Evolutionary conservation across 73 alveolate species (phyloP), one percentile per base, ranked within the genome.

Genomic region (Paramecium pentaurelia): DNA sequence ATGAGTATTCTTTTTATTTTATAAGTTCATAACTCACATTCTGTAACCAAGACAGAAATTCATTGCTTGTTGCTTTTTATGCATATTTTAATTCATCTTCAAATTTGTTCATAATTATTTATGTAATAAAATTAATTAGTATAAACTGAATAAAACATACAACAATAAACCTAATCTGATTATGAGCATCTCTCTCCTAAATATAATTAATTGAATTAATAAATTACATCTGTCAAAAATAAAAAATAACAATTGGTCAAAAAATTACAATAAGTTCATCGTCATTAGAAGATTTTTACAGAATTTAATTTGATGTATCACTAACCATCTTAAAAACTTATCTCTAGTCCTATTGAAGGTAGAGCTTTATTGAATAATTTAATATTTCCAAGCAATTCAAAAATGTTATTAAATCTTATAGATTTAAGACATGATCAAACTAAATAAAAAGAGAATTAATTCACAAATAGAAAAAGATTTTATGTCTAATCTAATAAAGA

Each of bases 71-170:
- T 14, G 47, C 47, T 8, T 28, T 64, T 28, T 28, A 27, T 2
- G 84, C 84, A 28, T 64, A 64, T 64, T 64, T 64, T 64, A 64
- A 64, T 32, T 64, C 84, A 10, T 64, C 84, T 64, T 64, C 84
- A 64, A 64, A 64, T 64, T 64, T 64, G 84, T 64, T 64, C 84
- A 64, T 64, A 64, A 64, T 25, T 64, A 64, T 64, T 54, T 64
- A 64, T 64, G 84, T 64, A 64, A 64, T 64, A 64, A 64, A 64
- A 54, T 54, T 54, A 54, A 54, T 54, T 54, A 54, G 70, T 54
- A 54, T 54, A 54, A 54, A 54, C 70, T 54, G 70, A 54, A 54
- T 54, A 16, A 54, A 54, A 54, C 70, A 16, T 54, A 25, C 70
- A 6, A 7, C 70, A 54, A 54, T 54, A 54, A 54, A 54, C 70